A percentile compares a stretch with the other conserved stretches of the same genome.
Evolutionary conservation across 257 asterid genomes (phyloP).

Genomic region (Solanum clarkiae): DNA sequence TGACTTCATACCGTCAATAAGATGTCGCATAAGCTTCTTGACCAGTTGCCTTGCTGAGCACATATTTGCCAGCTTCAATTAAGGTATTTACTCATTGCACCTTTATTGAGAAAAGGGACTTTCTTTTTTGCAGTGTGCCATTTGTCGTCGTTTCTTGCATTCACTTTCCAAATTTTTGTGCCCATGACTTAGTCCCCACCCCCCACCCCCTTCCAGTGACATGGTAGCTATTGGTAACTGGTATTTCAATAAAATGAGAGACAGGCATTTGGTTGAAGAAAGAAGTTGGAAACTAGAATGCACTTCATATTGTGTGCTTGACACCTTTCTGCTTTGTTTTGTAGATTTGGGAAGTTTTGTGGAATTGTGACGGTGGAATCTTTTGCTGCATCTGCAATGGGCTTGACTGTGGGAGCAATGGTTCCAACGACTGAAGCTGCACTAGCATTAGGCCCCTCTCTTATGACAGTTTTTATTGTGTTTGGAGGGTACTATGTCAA

Average conservation of each 20-base stretch:
- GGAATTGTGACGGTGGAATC: conserved; percentile 84
- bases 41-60: not conserved
- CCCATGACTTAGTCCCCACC: not conserved
- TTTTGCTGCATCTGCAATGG: conserved; percentile 96
- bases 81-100: not conserved
- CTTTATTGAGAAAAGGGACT: not conserved
- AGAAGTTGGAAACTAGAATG: not conserved
- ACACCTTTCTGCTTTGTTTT: not conserved
- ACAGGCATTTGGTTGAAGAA: not conserved
- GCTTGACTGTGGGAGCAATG: conserved; percentile 97
- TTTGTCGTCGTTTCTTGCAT: not conserved
- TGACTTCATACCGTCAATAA: not conserved
- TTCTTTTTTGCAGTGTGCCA: not conserved
- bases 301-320: not conserved
- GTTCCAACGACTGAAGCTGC: conserved; percentile 97
- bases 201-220: not conserved
- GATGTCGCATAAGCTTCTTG: not conserved
- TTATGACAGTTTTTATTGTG: conserved; percentile 93
- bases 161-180: not conserved
- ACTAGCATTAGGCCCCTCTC: conserved; percentile 88
- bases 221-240: not conserved
- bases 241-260: not conserved
- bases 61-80: not conserved
- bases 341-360: conserved; percentile 81
- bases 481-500: conserved; percentile 95